phyloP scores from a whole-genome alignment of 176 grass and related monocot genomes.

The Miscanthus lutarioriparius region DNA sequence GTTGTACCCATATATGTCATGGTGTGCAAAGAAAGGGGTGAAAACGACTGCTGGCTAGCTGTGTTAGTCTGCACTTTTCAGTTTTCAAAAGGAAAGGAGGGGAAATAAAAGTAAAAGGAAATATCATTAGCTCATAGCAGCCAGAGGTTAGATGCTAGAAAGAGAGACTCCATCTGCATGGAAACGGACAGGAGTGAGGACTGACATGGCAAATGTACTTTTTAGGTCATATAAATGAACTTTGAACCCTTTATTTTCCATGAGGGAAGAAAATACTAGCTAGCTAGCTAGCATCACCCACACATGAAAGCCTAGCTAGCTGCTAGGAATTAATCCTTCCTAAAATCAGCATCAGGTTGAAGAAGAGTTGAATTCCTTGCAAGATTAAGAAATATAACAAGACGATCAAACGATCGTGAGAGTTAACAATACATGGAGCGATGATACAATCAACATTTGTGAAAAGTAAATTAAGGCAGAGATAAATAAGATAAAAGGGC shows the following conservation, averaged over 20 bases:
- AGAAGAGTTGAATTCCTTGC: neutral
- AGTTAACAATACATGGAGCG: neutral
- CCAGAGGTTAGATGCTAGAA: neutral
- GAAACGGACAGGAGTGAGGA: neutral
- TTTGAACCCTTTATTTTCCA: constrained; percentile 26
- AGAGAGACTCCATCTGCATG: neutral
- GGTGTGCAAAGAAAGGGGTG: too few species aligned
- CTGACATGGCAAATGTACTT: constrained; percentile 1
- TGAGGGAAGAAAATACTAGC: neutral
- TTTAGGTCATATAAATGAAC: constrained; percentile 18
- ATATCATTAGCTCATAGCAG: neutral
- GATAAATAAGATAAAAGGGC: neutral
- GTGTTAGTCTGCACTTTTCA: neutral
- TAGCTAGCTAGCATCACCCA: neutral
- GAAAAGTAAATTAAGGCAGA: neutral
- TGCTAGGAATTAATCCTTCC: neutral
- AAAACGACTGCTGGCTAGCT: neutral
- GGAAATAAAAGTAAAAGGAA: neutral
- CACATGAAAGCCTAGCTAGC: neutral
- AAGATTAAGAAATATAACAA: too few species aligned
- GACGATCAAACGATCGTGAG: too few species aligned
- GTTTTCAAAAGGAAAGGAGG: neutral
- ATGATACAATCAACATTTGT: neutral
- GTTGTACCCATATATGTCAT: neutral
- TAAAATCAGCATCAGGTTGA: neutral